A percentile compares a stretch with the other conserved stretches of the same genome.
These are phyloP conservation scores for Podospora fimiseda DNA, from an alignment of 495 filamentous ascomycete species.

Conservation along the genomic window DNA sequence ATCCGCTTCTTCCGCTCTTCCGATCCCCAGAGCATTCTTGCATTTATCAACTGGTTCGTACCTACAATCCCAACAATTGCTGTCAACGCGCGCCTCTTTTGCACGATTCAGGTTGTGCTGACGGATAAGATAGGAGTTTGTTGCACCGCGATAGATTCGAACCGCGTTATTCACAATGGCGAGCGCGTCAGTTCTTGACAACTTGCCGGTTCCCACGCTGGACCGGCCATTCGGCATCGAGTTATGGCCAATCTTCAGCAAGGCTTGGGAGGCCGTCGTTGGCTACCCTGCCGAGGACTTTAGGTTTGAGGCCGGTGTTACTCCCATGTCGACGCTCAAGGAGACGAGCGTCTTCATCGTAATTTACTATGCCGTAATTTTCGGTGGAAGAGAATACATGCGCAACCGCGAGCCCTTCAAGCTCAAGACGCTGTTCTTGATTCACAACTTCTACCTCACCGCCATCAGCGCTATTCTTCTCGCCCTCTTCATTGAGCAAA, in stretches of 20 bases:
- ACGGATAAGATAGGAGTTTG: conserved; percentile 2
- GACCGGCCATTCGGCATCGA: conserved; percentile 88
- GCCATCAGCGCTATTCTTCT: conserved; percentile 61
- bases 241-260: conserved; percentile 91
- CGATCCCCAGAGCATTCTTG: too few species aligned
- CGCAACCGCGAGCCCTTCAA: conserved; percentile 60
- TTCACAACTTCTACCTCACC: conserved; percentile 78
- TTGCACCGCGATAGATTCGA: conserved; percentile 6
- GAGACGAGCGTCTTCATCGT: conserved; percentile 57
- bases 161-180: conserved; percentile 29
- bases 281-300: conserved; percentile 71
- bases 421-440: conserved; percentile 61
- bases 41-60: too few species aligned
- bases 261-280: conserved; percentile 63
- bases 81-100: background rate
- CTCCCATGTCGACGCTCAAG: conserved; percentile 65
- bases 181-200: conserved; percentile 47
- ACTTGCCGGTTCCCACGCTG: conserved; percentile 68
- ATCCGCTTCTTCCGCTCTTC: background rate
- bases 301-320: conserved; percentile 57
- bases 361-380: conserved; percentile 69
- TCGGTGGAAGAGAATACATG: conserved; percentile 71
- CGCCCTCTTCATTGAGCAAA: conserved; percentile 65
- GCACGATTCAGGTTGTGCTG: conserved; percentile 1
- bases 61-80: too few species aligned